Evolutionary conservation across 1,284 basidiomycete species (phyloP), one percentile per base, ranked within the genome.

Genomic region (Omphalotus olearius): DNA sequence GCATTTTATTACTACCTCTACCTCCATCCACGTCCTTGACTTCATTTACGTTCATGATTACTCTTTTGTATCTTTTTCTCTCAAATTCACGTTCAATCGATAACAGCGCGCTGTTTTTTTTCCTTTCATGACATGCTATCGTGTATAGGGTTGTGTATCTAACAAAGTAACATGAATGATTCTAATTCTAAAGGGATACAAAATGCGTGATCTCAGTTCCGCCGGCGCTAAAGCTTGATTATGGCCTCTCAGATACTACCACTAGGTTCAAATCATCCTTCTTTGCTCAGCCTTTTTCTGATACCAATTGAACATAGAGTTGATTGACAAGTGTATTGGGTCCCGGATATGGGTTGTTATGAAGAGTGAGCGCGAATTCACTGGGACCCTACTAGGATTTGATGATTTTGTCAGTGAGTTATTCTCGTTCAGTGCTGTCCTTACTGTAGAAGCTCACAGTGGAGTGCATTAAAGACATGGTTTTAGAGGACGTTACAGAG

Each of bases 361-460:
- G 91, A 97, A 97, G 75, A 88, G 82, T 58, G 93, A 98, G 58
- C 85, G 92, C 50, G 94, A 98, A 72, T 97, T 97, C 71, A 91
- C 89, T 14, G 96, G 96, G n/a, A 98, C 86, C 2, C 74, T 99
- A 45, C 80, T 96, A 40, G 96, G 97, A 2, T 99, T 99, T 64
- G 97, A 99, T 68, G 96, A 99, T 72, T 99, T 96, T 68, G 96
- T 99, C 69, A 99, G 96, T 98, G 69, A 83, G 96, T 98, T 45
- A 23, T 14, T 45, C 44, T 48, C 30, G 37, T 25, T 13, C 13
- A 33, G 18, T 18, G 30, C 25, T 23, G 30, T 39, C 28, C 18
- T 28, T 43, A 54, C 47, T 42, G 1, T 23, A 44, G 13, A n/a
- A 39, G 45, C 28, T 55, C 25, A 16, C 23, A 33, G 11, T 35